These are phyloP conservation scores for Pseudogymnoascus sp. DNA, from an alignment of 2,329 filamentous ascomycete genomes.

Conservation along the genomic window DNA sequence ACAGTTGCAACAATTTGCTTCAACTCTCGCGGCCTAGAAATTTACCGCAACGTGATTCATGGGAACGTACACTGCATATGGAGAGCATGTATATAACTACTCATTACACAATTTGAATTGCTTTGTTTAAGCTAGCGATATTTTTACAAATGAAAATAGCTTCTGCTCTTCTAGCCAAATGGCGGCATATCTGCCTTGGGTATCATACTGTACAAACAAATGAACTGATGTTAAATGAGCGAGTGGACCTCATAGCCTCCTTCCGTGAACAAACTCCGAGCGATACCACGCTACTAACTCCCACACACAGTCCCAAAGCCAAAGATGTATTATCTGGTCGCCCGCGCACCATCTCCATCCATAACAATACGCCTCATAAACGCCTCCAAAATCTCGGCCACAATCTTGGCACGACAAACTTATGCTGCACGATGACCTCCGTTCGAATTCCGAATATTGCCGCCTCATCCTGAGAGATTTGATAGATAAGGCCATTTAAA, in stretches of 20 bases:
- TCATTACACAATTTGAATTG: neutral
- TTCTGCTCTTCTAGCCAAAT: neutral
- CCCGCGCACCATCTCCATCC: neutral
- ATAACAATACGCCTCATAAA: neutral
- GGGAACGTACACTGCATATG: neutral
- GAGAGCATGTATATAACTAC: neutral
- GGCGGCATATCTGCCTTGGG: constrained; percentile 7
- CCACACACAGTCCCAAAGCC: neutral
- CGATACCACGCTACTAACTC: constrained; percentile 1
- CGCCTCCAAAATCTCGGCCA: neutral
- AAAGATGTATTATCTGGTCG: constrained; percentile 4
- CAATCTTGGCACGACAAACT: neutral
- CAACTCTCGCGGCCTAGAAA: neutral
- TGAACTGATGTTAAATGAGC: constrained; percentile 9
- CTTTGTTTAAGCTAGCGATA: neutral
- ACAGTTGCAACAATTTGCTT: neutral
- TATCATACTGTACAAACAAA: constrained; percentile 13
- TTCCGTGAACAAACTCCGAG: constrained; percentile 1
- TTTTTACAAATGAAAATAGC: constrained; percentile 7
- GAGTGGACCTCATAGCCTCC: constrained; percentile 7
- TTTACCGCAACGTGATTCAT: neutral
- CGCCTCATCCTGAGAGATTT: neutral
- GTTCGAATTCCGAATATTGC: constrained; percentile 12
- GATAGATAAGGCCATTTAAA: neutral
- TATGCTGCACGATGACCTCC: neutral